Evolutionary conservation across 2,329 filamentous ascomycete genomes (phyloP).

Genomic region (Penicillium sp.): DNA sequence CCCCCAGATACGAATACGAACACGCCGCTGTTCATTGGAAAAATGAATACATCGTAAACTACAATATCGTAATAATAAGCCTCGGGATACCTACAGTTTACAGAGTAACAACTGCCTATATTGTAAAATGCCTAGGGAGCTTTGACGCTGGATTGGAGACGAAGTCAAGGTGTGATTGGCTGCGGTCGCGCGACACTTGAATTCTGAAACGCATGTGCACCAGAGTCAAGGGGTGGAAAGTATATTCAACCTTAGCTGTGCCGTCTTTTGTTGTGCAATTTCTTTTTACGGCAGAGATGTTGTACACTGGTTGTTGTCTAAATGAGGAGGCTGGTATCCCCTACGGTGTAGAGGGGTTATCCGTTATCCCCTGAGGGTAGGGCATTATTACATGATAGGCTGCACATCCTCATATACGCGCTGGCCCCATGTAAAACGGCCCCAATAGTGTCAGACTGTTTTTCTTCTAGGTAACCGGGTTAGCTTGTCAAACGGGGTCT

Average conservation of each 20-base stretch:
- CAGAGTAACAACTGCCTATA: background rate
- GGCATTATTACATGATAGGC: background rate
- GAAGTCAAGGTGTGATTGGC: slow-evolving; percentile 10
- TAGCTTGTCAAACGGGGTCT: background rate
- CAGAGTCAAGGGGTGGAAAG: background rate
- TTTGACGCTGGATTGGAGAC: slow-evolving; percentile 7
- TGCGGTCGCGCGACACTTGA: slow-evolving; percentile 9
- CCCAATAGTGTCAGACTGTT: background rate
- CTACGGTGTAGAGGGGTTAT: background rate
- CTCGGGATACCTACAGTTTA: background rate
- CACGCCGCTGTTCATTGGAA: background rate
- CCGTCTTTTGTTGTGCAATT: background rate
- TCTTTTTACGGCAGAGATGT: background rate
- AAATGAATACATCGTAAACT: background rate
- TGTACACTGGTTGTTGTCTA: background rate
- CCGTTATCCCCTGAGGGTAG: slow-evolving; percentile 10
- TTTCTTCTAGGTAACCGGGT: background rate
- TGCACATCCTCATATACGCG: slow-evolving; percentile 21
- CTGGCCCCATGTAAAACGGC: slow-evolving; percentile 8
- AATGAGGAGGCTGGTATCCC: slow-evolving; percentile 16
- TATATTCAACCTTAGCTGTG: background rate
- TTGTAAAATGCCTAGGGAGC: slow-evolving; percentile 1
- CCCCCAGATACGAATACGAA: slow-evolving; percentile 8
- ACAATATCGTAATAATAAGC: background rate
- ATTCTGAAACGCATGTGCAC: slow-evolving; percentile 13